Base-by-base conservation (phyloP, 2,329 filamentous ascomycete genomes). In the Cytospora chrysosperma region DNA sequence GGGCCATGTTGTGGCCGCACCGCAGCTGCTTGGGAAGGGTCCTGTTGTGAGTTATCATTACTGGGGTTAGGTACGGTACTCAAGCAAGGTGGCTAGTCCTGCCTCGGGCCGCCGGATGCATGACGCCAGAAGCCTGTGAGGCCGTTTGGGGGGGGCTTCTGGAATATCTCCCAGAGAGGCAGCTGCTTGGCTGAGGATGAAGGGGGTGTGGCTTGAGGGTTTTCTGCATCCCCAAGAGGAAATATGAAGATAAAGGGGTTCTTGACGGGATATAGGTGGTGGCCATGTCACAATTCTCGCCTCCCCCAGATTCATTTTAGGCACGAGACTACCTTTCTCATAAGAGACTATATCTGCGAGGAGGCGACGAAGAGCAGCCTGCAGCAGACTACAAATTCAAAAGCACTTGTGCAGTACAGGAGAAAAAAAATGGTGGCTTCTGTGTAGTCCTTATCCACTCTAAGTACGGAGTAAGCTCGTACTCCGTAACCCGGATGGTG, bases 21-120 rank as follows among this genome's bases (percentile, higher is more conserved):
- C 32, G 28, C 62, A 64, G 62, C 17, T 52, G 51, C 34, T 40
- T 15, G 32, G 43, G 34, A 13, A 28, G 43, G 6, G n/a, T n/a
- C n/a, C n/a, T n/a, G n/a, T n/a, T n/a, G 19, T 30, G 26, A 28
- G 9, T 28, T 3, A 10, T 3, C 10, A n/a, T 12, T 17, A n/a
- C 37, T 19, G 37, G 37, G 15, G 15, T 19, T 4, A 19, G 2
- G 2, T 24, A 15, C 15, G 9, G 32, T 34, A 13, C 19, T 4
- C 9, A 30, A 9, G 28, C 28, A 30, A 21, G 17, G 40, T 21
- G 1, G 19, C 9, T n/a, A n/a, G n/a, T n/a, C n/a, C 40, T 47
- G 13, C 27, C 10, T 47, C n/a, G 56, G 56, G 28, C 47, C 47
- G 47, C 47, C 34, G 28, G 47, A 10, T 50, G 56, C 47, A 32